Evolutionary conservation across 768 basidiomycete genomes (phyloP).

Genomic region (Gloeostereum incarnatum): DNA sequence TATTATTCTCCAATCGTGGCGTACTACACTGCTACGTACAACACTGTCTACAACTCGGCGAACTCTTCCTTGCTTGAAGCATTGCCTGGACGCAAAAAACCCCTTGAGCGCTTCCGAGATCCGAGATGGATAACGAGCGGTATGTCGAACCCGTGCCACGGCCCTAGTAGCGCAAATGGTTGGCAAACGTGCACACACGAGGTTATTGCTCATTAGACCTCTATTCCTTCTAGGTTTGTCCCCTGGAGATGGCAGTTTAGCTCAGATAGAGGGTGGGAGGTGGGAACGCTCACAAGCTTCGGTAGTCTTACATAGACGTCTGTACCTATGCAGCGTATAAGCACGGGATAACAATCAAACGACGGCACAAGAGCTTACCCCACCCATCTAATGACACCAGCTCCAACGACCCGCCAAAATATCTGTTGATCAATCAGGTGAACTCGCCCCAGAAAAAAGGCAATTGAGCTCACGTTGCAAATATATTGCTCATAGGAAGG

Average conservation of each 20-base stretch:
- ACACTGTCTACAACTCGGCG: too few relatives aligned
- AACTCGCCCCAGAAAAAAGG: slow-evolving; percentile 1
- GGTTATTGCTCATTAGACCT: slow-evolving; percentile 34
- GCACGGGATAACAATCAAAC: background rate
- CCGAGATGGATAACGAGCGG: too few relatives aligned
- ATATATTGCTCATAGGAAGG: slow-evolving; percentile 85
- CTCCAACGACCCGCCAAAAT: slow-evolving; percentile 77
- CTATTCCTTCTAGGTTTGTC: slow-evolving; percentile 79
- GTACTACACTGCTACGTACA: too few relatives aligned
- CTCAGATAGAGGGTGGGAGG: slow-evolving; percentile 1
- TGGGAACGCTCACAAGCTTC: slow-evolving; percentile 52
- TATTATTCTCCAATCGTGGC: too few relatives aligned
- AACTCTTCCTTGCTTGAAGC: too few relatives aligned
- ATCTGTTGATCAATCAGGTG: slow-evolving; percentile 29
- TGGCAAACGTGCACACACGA: background rate
- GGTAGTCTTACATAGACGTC: slow-evolving; percentile 78
- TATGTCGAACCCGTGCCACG: too few relatives aligned
- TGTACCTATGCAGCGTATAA: slow-evolving; percentile 40
- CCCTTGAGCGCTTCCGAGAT: too few relatives aligned
- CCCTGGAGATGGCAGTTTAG: slow-evolving; percentile 35
- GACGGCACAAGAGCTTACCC: slow-evolving; percentile 39
- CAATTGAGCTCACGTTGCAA: slow-evolving; percentile 49
- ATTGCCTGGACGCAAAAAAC: too few relatives aligned
- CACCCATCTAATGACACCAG: slow-evolving; percentile 76
- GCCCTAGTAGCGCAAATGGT: too few relatives aligned